Percentiles rank a stretch among this genome's conserved stretches.
phyloP scores from a whole-genome alignment of 768 basidiomycete genomes.

The Panellus pusillus region DNA sequence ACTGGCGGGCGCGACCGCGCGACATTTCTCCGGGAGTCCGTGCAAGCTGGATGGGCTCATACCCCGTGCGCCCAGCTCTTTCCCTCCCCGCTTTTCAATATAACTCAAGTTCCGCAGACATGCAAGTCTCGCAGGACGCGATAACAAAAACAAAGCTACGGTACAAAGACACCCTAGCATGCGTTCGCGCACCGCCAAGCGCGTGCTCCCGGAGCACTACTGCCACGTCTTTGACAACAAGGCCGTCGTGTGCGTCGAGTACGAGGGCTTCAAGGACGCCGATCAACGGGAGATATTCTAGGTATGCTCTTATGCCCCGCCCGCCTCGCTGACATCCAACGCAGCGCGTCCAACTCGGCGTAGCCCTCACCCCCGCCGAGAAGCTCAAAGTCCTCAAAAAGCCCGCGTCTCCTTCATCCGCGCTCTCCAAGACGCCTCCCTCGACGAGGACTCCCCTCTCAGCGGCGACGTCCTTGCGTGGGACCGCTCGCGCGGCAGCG shows the following conservation, averaged over 20 bases:
- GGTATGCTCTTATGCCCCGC: slow-evolving; percentile 36
- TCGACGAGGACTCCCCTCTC: slow-evolving; percentile 36
- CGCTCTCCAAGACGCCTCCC: slow-evolving; percentile 47
- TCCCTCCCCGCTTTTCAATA: slow-evolving; percentile 7
- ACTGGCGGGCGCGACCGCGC: too few relatives aligned
- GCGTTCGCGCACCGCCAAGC: slow-evolving; percentile 23
- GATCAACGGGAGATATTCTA: slow-evolving; percentile 74
- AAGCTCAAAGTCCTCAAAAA: slow-evolving; percentile 53
- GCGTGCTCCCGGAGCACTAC: slow-evolving; percentile 54
- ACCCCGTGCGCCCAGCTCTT: slow-evolving; percentile 24
- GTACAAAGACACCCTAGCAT: slow-evolving; percentile 16
- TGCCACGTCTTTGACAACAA: slow-evolving; percentile 66
- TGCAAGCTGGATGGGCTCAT: slow-evolving; percentile 72
- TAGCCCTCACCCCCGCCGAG: slow-evolving; percentile 75
- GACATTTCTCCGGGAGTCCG: too few relatives aligned
- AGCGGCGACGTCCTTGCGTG: slow-evolving; percentile 29
- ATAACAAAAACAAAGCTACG: slow-evolving; percentile 22
- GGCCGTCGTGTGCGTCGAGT: slow-evolving; percentile 82
- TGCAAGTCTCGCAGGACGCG: slow-evolving; percentile 3
- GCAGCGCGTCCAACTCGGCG: slow-evolving; percentile 76
- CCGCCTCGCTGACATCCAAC: not conserved
- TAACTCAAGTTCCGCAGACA: too few relatives aligned
- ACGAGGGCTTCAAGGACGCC: slow-evolving; percentile 52
- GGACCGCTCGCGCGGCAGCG: slow-evolving; percentile 39
- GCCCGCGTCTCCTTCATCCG: slow-evolving; percentile 58